Conservation (phyloP, 2,329 filamentous ascomycete genomes). For the Talaromyces sp. region DNA sequence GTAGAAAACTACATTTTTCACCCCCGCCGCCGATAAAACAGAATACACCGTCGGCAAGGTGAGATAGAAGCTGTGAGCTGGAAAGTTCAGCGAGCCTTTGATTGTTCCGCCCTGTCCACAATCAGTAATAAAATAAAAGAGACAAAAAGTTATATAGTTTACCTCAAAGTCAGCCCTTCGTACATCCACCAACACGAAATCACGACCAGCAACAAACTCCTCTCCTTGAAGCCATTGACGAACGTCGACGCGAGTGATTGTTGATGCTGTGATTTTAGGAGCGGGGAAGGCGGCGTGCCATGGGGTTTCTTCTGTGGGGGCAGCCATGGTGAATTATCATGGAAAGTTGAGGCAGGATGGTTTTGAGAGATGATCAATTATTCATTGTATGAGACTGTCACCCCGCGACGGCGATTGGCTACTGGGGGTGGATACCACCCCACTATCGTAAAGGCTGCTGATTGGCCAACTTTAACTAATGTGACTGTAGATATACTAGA, state of each 20-base stretch:
- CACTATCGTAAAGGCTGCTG: background rate
- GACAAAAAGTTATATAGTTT: background rate
- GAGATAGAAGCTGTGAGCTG: conserved; percentile 35
- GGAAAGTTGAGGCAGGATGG: too few relatives aligned
- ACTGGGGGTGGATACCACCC: background rate
- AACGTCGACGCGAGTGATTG: conserved; percentile 28
- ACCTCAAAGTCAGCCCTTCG: conserved; percentile 44
- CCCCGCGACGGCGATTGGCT: background rate
- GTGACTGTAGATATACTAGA: background rate
- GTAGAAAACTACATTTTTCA: conserved; percentile 34
- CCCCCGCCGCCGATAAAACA: conserved; percentile 22
- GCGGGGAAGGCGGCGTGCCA: conserved; percentile 29
- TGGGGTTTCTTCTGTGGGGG: background rate
- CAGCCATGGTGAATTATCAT: background rate
- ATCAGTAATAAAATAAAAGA: background rate
- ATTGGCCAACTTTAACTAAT: background rate
- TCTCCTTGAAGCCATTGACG: conserved; percentile 30
- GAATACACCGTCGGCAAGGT: conserved; percentile 30
- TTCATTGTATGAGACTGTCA: background rate
- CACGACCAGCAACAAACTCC: conserved; percentile 15
- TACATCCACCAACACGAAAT: conserved; percentile 43
- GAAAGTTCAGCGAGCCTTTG: conserved; percentile 46
- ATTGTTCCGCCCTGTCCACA: conserved; percentile 53
- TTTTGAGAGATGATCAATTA: too few relatives aligned
- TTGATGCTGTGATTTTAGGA: conserved; percentile 23